Conservation (phyloP, 495 filamentous ascomycete genomes). For the Hypoxylon subgilvum region DNA sequence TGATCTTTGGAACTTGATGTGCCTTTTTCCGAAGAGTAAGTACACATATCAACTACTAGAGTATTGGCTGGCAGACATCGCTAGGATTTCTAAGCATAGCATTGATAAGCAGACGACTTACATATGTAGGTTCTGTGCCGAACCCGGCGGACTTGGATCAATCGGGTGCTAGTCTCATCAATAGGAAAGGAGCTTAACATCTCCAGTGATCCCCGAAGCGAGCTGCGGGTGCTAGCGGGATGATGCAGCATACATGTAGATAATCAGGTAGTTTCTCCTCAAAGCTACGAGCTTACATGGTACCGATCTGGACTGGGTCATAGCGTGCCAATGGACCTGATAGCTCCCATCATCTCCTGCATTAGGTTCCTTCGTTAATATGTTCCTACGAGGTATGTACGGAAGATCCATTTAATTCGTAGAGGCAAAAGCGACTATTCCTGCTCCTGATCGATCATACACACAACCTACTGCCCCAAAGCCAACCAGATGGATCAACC, state of each 20-base stretch:
- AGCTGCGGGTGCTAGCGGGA: too few species aligned
- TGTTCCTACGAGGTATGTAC: too few species aligned
- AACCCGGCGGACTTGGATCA: too few species aligned
- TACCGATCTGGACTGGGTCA: too few species aligned
- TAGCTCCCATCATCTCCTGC: background rate
- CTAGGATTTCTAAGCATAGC: slow-evolving; percentile 27
- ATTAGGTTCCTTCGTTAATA: slow-evolving; percentile 2
- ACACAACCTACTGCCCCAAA: slow-evolving; percentile 33
- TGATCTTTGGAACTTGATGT: background rate
- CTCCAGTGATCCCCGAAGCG: too few species aligned
- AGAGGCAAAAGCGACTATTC: slow-evolving; percentile 23
- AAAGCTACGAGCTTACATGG: background rate
- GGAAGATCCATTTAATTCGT: slow-evolving; percentile 29
- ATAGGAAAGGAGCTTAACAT: too few species aligned
- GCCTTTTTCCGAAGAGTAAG: too few species aligned
- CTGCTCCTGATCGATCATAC: slow-evolving; percentile 36
- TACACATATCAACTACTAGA: too few species aligned
- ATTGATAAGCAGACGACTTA: background rate
- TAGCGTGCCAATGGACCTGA: background rate
- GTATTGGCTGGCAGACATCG: background rate
- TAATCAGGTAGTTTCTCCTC: too few species aligned
- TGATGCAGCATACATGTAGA: too few species aligned
- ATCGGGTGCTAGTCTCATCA: too few species aligned
- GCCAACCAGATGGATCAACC: slow-evolving; percentile 28
- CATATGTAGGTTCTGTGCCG: too few species aligned